These are phyloP conservation scores for Aspergillus hancockii DNA, from an alignment of 495 filamentous ascomycete species.

Conservation along the genomic window DNA sequence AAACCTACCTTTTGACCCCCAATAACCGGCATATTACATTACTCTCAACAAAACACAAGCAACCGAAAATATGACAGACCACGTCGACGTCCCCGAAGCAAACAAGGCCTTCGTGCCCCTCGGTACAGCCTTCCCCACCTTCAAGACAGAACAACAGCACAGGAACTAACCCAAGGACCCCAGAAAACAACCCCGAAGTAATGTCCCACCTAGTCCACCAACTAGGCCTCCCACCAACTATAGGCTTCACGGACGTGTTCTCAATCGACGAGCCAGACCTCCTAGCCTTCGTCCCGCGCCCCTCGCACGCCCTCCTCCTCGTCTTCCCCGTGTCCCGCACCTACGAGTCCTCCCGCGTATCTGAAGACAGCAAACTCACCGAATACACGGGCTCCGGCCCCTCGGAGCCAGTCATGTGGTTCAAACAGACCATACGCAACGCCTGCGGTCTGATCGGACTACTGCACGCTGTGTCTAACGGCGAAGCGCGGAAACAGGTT, in stretches of 20 bases:
- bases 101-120: slow-evolving; percentile 54
- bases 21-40: background rate
- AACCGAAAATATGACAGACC: slow-evolving; percentile 31
- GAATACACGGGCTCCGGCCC: slow-evolving; percentile 54
- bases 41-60: background rate
- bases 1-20: background rate
- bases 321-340: slow-evolving; percentile 76
- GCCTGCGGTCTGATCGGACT: slow-evolving; percentile 85
- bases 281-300: slow-evolving; percentile 79
- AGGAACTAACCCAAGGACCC: slow-evolving; percentile 18
- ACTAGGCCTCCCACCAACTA: slow-evolving; percentile 66
- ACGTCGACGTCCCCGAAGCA: slow-evolving; percentile 37
- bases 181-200: slow-evolving; percentile 75
- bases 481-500: slow-evolving; percentile 47
- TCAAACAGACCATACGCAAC: slow-evolving; percentile 86
- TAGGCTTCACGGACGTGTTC: slow-evolving; percentile 82
- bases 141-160: slow-evolving; percentile 1
- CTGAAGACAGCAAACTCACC: slow-evolving; percentile 60
- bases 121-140: slow-evolving; percentile 27
- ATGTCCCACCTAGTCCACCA: slow-evolving; percentile 74
- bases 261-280: slow-evolving; percentile 77
- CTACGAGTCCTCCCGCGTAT: slow-evolving; percentile 65
- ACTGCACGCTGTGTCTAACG: slow-evolving; percentile 72
- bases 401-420: slow-evolving; percentile 74
- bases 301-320: slow-evolving; percentile 77